phyloP scores from a whole-genome alignment of 2,329 filamentous ascomycete genomes.

The Pseudogymnoascus sp. region DNA sequence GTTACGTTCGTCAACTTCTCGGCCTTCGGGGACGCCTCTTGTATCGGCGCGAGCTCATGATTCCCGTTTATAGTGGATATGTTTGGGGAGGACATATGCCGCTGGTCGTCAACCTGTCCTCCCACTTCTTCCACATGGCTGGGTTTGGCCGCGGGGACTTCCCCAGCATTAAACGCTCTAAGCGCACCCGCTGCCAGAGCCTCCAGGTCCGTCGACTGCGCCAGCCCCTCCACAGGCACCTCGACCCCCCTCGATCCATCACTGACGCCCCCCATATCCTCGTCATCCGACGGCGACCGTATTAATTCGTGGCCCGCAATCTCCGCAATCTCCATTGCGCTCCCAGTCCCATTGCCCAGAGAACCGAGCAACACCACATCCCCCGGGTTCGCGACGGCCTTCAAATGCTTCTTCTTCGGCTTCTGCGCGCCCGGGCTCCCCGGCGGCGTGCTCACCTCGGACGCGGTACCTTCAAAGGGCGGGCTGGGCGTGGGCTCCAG shows the following conservation, averaged over 20 bases:
- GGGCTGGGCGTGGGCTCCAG: conserved; percentile 46
- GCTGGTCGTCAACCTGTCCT: not conserved
- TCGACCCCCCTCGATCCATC: conserved; percentile 25
- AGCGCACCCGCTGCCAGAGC: conserved; percentile 12
- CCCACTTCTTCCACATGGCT: not conserved
- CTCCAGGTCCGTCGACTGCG: not conserved
- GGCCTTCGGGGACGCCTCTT: conserved; percentile 21
- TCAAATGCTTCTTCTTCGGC: conserved; percentile 44
- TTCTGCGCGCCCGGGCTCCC: conserved; percentile 31
- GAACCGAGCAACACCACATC: conserved; percentile 61
- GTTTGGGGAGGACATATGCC: not conserved
- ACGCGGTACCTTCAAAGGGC: conserved; percentile 37
- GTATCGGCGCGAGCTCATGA: conserved; percentile 25
- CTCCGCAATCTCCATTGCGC: conserved; percentile 57
- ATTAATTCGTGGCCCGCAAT: conserved; percentile 42
- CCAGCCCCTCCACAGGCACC: not conserved
- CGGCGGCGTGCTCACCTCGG: conserved; percentile 37
- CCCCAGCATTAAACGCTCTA: conserved; percentile 4
- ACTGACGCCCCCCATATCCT: conserved; percentile 27
- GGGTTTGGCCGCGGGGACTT: not conserved
- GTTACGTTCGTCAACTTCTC: conserved; percentile 22
- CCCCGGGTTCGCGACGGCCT: conserved; percentile 50
- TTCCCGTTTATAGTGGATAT: not conserved
- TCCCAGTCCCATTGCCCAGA: conserved; percentile 49
- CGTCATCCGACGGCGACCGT: conserved; percentile 38